Evolutionary conservation across 306 rosid genomes (phyloP).

Genomic region (Prunus kanzakura): DNA sequence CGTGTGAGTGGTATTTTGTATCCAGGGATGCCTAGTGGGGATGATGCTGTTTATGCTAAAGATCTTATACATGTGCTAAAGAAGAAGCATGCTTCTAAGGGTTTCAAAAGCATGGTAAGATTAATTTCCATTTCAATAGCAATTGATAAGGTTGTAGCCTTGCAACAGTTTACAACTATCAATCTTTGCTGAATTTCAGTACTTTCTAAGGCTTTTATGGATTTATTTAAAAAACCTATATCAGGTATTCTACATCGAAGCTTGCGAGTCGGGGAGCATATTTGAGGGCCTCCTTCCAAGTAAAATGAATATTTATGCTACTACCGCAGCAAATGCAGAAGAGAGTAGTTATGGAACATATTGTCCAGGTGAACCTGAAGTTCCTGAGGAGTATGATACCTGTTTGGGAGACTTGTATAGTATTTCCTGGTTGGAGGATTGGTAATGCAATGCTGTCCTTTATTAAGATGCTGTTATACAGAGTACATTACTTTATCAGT

Average conservation of each 20-base stretch:
- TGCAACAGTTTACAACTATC: no score
- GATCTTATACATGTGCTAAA: conserved; percentile 45
- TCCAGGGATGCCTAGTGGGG: conserved; percentile 41
- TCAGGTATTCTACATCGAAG: conserved; percentile 67
- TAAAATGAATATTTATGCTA: conserved; percentile 48
- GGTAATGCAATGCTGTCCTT: conserved; percentile 31
- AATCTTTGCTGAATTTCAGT: neutral
- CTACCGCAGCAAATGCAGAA: conserved; percentile 51
- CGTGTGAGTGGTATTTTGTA: neutral
- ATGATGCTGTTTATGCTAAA: conserved; percentile 5
- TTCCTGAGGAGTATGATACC: conserved; percentile 23
- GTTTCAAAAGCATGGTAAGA: conserved; percentile 49
- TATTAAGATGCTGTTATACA: neutral
- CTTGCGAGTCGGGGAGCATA: conserved; percentile 80
- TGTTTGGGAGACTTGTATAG: conserved; percentile 74
- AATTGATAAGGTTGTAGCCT: no score
- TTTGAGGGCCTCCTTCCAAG: conserved; percentile 64
- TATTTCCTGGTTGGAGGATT: conserved; percentile 75
- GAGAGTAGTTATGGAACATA: conserved; percentile 55
- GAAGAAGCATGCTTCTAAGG: conserved; percentile 44
- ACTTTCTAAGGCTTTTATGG: neutral
- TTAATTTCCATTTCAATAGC: neutral
- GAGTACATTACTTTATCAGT: neutral
- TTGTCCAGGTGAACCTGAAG: conserved; percentile 24
- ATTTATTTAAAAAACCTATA: no score